These are phyloP conservation scores for Nannochloropsis salina DNA, from an alignment of 108 stramenopile genomes.

Conservation along the genomic window DNA sequence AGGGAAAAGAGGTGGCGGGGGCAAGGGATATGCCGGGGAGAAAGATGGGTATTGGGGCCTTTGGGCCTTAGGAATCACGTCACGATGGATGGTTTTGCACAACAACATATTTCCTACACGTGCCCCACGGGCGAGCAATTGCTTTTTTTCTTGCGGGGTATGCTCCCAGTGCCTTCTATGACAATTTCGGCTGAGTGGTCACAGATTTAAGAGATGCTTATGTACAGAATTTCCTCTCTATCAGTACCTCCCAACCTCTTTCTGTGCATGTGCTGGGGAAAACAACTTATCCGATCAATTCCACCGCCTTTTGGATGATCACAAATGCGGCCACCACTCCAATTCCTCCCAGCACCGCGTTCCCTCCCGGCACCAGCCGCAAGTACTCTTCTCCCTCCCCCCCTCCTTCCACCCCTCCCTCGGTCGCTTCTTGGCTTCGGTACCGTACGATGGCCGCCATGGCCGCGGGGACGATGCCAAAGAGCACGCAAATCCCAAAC, in stretches of 20 bases:
- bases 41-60: too few species aligned
- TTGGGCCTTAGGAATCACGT: too few species aligned
- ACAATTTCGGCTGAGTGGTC: too few species aligned
- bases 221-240: background rate
- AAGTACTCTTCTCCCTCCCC: background rate
- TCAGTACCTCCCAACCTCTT: background rate
- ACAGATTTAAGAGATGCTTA: background rate
- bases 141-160: too few species aligned
- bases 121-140: too few species aligned
- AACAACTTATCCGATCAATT: background rate
- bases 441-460: constrained; percentile 25
- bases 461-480: constrained; percentile 33
- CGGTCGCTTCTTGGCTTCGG: background rate
- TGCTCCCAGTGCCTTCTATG: too few species aligned
- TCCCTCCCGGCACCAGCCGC: background rate
- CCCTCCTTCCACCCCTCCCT: background rate
- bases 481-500: constrained; percentile 36
- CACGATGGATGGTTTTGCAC: too few species aligned
- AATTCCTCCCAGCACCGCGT: background rate
- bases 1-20: too few species aligned
- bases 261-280: too few species aligned
- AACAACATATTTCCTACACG: too few species aligned
- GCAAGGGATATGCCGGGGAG: too few species aligned
- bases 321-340: background rate
- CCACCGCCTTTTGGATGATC: background rate